Base-by-base conservation (phyloP, 225 moss, liverwort and hornwort genomes). In the Sphagnum contortum region DNA sequence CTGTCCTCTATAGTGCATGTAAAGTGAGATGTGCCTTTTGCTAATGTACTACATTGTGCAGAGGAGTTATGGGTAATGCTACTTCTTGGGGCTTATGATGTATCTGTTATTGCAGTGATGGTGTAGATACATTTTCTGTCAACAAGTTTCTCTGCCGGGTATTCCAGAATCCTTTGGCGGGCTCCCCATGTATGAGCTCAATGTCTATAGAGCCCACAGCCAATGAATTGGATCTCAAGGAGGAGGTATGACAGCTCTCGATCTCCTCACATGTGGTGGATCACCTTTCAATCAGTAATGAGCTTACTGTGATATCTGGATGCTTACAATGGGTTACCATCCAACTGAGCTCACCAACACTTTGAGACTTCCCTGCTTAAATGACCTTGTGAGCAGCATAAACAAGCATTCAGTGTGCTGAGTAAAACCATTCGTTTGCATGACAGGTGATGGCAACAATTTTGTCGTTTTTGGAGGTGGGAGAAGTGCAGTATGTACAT, bases 381-480 rank as follows among this genome's bases (percentile, higher is more conserved):
- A 29, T 29, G 29, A 29, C 29, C 29, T 1, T 29, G 29, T 29
- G 29, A 29, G 29, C 29, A 29, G 29, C 29, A 29, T 29, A 29
- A 29, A 29, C 29, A 29, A 29, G 29, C 29, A 29, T 29, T 29
- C 29, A 29, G 29, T 29, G 29, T 29, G 29, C 29, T 29, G 29
- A 29, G 29, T 29, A 29, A 29, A 29, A 29, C 29, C 29, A 29
- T 29, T 29, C 29, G 0, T 29, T 29, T 29, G 29, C 29, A 29
- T 68, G 64, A 48, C 81, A 95, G 94, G 94, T 95, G 58, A 92
- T 95, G 88, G 91, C 89, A 71, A 94, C 94, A 71, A 74, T 94
- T 76, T 64, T 94, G 68, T 89, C 94, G 6, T 86, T 86, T 59
- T 72, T 95, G 76, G 91, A 95, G 83, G 86, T 88, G 49, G 91